A percentile compares a stretch with the other conserved stretches of the same genome.
phyloP scores from a whole-genome alignment of 2,329 filamentous ascomycete genomes.

The Talaromyces sp. region DNA sequence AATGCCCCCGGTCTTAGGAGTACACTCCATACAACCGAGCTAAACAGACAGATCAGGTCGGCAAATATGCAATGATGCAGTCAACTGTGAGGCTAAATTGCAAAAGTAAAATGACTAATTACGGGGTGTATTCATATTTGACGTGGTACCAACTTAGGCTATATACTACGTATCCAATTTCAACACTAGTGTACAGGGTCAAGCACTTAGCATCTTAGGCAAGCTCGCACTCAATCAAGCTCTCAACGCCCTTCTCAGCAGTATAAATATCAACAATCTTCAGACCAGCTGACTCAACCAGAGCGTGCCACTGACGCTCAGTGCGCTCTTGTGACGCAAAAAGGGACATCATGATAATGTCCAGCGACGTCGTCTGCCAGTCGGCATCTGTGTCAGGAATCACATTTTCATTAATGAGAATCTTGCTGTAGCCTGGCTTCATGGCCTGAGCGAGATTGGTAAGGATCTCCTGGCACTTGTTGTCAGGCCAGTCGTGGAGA shows the following conservation, averaged over 20 bases:
- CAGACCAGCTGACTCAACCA: slow-evolving; percentile 16
- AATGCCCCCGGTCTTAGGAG: too few species aligned
- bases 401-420: slow-evolving; percentile 27
- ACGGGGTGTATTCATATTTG: not conserved
- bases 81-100: not conserved
- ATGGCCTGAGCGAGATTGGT: slow-evolving; percentile 17
- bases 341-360: slow-evolving; percentile 10
- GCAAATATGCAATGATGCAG: not conserved
- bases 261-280: slow-evolving; percentile 21
- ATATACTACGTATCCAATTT: not conserved
- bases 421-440: slow-evolving; percentile 23
- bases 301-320: slow-evolving; percentile 6
- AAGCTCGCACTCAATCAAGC: slow-evolving; percentile 12
- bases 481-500: slow-evolving; percentile 33
- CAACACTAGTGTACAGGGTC: not conserved
- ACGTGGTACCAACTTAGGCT: not conserved
- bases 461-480: slow-evolving; percentile 26
- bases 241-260: slow-evolving; percentile 7
- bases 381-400: slow-evolving; percentile 23
- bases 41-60: not conserved
- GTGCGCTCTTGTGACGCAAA: slow-evolving; percentile 10
- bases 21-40: too few species aligned
- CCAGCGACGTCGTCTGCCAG: slow-evolving; percentile 33
- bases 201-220: not conserved
- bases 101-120: not conserved